These are phyloP conservation scores for Pisolithus thermaeus DNA, from an alignment of 1,284 basidiomycete genomes.

Conservation along the genomic window DNA sequence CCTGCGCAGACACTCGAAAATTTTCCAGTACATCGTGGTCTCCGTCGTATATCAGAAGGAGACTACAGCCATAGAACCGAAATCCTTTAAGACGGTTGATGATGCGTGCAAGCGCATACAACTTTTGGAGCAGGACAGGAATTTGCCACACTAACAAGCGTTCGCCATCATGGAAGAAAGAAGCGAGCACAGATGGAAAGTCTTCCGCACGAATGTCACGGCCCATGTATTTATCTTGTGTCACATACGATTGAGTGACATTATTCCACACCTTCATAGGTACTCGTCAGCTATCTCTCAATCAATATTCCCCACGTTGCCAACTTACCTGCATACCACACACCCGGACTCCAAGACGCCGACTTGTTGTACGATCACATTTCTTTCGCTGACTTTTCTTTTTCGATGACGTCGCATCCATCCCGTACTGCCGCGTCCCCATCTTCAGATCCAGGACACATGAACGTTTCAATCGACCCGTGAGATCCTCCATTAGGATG, in stretches of 20 bases:
- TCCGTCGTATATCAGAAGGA: conserved; percentile 97
- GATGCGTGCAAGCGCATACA: conserved; percentile 92
- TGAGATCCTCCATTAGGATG: conserved; percentile 98
- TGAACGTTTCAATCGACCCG: conserved; percentile 87
- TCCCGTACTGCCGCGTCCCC: conserved; percentile 97
- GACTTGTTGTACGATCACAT: conserved; percentile 93
- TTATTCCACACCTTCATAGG: conserved; percentile 82
- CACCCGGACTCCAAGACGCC: conserved; percentile 85
- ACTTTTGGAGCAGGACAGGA: conserved; percentile 84
- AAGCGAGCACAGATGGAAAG: conserved; percentile 76
- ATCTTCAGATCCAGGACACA: conserved; percentile 99
- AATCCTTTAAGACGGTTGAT: conserved; percentile 85
- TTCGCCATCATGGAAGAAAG: conserved; percentile 86
- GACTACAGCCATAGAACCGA: conserved; percentile 95
- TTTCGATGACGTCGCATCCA: conserved; percentile 89
- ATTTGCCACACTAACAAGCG: conserved; percentile 87
- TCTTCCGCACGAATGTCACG: conserved; percentile 84
- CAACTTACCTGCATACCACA: conserved; percentile 96
- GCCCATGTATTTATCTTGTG: conserved; percentile 97
- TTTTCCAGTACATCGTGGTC: conserved; percentile 80
- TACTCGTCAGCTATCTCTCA: conserved; percentile 4
- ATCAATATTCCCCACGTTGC: conserved; percentile 4
- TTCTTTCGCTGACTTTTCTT: conserved; percentile 98
- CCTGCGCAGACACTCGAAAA: conserved; percentile 55
- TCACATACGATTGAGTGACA: conserved; percentile 74